Evolutionary conservation across 441 rosid species (phyloP), one percentile per base, ranked within the genome.

Genomic region (Theobroma grandiflorum): DNA sequence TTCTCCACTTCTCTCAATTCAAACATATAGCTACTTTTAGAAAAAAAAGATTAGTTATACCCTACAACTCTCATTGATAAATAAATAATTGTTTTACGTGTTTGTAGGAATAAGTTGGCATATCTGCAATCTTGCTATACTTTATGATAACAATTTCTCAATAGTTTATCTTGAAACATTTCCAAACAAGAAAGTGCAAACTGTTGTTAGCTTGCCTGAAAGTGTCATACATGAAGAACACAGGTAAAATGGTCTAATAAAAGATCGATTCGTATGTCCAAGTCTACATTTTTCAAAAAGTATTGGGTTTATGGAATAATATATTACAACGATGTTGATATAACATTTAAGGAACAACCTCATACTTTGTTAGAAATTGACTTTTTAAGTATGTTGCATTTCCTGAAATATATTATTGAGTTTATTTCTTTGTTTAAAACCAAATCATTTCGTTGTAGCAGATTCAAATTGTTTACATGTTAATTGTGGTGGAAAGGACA

Each of bases 401-500:
- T 37, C 64, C 63, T 53, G n/a, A 38, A 50, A 43, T 70, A 79
- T 37, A 66, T 68, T 20, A 58, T 70, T 76, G 59, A 50, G 16
- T 31, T 72, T 8, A 50, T 33, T 69, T 72, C 67, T 58, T 58
- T 40, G 40, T 73, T 74, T 58, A 58, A 58, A 2, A 22, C 64
- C 65, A 40, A 43, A 74, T 40, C 22, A 40, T 57, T 74, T 42
- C 12, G 38, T 49, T 66, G 18, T 72, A 78, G 76, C 88, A 91
- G 95, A 87, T 86, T 85, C 85, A 53, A 90, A 82, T 82, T 93
- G 92, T 78, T 86, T 85, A 50, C 89, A 90, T 79, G 85, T 90
- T 73, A 94, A 93, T 79, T 87, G 95, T 42, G 95, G 97, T 72
- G 97, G 98, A 84, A 84, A 78, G 77, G 88, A 86, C 76, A 2